Conservation (phyloP, 371 early-diverging fungal species). For the Chytridiales sp. region DNA sequence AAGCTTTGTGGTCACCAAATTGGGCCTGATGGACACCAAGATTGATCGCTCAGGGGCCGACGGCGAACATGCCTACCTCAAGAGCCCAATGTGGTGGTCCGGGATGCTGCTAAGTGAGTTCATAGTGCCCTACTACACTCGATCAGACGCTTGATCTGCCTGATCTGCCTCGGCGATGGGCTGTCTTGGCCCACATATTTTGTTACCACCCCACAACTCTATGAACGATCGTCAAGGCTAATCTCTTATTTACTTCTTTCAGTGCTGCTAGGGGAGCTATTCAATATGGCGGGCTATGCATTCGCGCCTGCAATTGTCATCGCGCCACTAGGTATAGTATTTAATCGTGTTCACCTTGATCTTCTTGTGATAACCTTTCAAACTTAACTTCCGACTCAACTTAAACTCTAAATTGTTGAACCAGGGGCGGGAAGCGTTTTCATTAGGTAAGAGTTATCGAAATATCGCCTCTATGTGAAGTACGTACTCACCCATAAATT, state of each 20-base stretch:
- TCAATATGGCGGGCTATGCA: constrained; percentile 92
- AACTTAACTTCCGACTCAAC: background rate
- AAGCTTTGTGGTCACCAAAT: constrained; percentile 91
- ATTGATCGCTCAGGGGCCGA: no score
- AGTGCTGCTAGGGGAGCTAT: constrained; percentile 88
- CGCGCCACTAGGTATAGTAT: constrained; percentile 78
- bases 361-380: background rate
- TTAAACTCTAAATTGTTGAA: no score
- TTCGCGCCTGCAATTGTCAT: constrained; percentile 92
- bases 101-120: constrained; percentile 82
- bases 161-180: background rate
- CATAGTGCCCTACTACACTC: no score
- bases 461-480: background rate
- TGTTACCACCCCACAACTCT: background rate
- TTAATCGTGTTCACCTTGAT: constrained; percentile 1
- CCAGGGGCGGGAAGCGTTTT: background rate
- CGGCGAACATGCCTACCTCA: constrained; percentile 76
- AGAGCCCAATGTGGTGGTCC: constrained; percentile 84
- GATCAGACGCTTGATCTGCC: no score
- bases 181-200: constrained; percentile 6
- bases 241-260: background rate
- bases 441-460: background rate
- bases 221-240: background rate
- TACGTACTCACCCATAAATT: background rate
- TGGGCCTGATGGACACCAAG: constrained; percentile 74